Conservation (phyloP, 495 filamentous ascomycete species). For the Letharia columbiana region DNA sequence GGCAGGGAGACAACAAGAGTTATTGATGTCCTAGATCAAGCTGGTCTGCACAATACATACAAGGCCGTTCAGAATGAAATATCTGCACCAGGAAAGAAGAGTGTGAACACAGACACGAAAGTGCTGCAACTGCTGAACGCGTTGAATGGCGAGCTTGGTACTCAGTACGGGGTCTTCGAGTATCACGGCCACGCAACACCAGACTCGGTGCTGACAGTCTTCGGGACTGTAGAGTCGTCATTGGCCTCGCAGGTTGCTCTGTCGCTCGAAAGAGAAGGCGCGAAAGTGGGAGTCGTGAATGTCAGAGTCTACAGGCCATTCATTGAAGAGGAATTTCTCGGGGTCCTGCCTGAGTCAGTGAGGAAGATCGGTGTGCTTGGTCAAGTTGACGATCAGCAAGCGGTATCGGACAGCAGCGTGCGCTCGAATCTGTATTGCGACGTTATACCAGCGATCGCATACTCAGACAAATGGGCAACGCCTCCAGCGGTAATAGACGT, state of each 20-base stretch:
- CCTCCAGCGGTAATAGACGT: conserved; percentile 62
- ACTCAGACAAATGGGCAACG: conserved; percentile 55
- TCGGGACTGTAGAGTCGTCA: conserved; percentile 84
- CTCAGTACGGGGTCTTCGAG: conserved; percentile 85
- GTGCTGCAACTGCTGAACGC: conserved; percentile 62
- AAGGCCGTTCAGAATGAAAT: conserved; percentile 53
- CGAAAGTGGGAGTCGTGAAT: conserved; percentile 75
- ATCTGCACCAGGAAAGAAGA: conserved; percentile 54
- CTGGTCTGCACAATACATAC: conserved; percentile 62
- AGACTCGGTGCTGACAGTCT: conserved; percentile 75
- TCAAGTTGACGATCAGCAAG: conserved; percentile 48
- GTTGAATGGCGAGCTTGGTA: conserved; percentile 90
- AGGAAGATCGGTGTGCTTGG: conserved; percentile 62
- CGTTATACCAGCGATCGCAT: conserved; percentile 74
- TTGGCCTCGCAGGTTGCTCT: conserved; percentile 73
- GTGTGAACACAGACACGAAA: conserved; percentile 64
- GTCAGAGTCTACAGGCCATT: conserved; percentile 93
- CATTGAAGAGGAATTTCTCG: conserved; percentile 84
- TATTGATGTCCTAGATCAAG: conserved; percentile 71
- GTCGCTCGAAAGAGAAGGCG: conserved; percentile 59
- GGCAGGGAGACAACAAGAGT: conserved; percentile 79
- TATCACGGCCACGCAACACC: conserved; percentile 79
- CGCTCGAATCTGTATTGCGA: conserved; percentile 83
- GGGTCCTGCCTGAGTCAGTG: conserved; percentile 63
- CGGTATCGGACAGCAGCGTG: conserved; percentile 56